These are phyloP conservation scores for Carex littledalei DNA, from an alignment of 176 grass and related monocot genomes.

Conservation along the genomic window DNA sequence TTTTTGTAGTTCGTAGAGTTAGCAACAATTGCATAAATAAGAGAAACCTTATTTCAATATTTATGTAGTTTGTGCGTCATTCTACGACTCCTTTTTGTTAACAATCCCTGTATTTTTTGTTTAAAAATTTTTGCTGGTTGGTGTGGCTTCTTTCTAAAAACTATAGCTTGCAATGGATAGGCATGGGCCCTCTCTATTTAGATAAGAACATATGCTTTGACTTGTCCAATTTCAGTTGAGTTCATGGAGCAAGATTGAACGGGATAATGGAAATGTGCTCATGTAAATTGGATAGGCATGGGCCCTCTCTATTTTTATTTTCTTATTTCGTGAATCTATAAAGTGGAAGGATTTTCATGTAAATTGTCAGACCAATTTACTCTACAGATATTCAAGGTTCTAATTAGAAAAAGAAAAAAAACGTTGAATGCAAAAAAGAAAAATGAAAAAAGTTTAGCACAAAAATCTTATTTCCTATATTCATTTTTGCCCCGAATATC, in stretches of 20 bases:
- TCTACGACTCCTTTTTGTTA: slow-evolving; percentile 18
- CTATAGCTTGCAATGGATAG: background rate
- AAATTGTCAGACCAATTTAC: background rate
- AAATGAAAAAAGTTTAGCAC: no score
- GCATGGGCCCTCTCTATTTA: background rate
- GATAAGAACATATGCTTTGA: background rate
- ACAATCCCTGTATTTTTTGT: slow-evolving; percentile 21
- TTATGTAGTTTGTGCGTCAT: no score
- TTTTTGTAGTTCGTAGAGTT: background rate
- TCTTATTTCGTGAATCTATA: background rate
- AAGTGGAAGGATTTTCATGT: background rate
- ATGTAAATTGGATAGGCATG: no score
- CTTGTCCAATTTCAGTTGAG: background rate
- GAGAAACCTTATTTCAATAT: background rate
- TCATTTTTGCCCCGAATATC: no score
- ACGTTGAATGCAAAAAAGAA: background rate
- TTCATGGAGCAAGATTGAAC: background rate
- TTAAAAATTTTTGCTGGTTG: background rate
- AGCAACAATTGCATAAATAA: background rate
- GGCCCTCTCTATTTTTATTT: no score
- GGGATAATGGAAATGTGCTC: background rate
- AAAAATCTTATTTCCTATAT: no score
- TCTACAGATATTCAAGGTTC: background rate
- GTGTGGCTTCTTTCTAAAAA: background rate
- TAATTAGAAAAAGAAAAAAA: background rate